These are phyloP conservation scores for Epichloe glyceriae DNA, from an alignment of 2,329 filamentous ascomycete species.

Conservation along the genomic window DNA sequence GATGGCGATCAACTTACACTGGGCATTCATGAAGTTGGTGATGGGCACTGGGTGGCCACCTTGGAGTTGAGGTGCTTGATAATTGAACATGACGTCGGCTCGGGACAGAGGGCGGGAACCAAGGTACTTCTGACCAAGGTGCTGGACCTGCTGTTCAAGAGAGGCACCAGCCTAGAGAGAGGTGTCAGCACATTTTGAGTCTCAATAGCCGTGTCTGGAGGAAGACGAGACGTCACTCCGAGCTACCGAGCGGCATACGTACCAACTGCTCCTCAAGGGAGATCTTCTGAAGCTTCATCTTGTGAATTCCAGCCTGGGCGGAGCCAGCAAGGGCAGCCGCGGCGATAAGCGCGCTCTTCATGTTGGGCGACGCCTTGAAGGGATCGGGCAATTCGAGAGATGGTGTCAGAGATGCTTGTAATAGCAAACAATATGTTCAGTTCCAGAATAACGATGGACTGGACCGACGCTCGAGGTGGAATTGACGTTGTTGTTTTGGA, in stretches of 20 bases:
- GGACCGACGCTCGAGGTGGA: not conserved
- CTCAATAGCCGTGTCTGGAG: slow-evolving; percentile 1
- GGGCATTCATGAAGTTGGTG: slow-evolving; percentile 96
- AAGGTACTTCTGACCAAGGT: slow-evolving; percentile 94
- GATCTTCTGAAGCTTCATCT: slow-evolving; percentile 96
- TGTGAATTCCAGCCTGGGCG: slow-evolving; percentile 78
- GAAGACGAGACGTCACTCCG: not conserved
- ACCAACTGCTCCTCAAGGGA: slow-evolving; percentile 86
- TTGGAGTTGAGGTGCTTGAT: slow-evolving; percentile 52
- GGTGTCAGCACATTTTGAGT: slow-evolving; percentile 2
- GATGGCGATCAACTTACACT: slow-evolving; percentile 53
- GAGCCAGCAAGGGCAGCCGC: slow-evolving; percentile 71
- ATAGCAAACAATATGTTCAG: not conserved
- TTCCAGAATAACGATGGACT: not conserved
- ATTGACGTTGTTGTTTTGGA: not conserved
- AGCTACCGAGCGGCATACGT: slow-evolving; percentile 24
- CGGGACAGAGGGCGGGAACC: slow-evolving; percentile 56
- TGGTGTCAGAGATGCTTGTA: not conserved
- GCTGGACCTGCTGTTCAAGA: slow-evolving; percentile 68
- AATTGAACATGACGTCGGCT: slow-evolving; percentile 66
- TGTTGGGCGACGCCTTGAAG: slow-evolving; percentile 32
- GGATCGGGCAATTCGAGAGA: too few relatives aligned
- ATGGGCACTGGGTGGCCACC: slow-evolving; percentile 72
- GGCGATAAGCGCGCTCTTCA: slow-evolving; percentile 77
- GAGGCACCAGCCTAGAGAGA: slow-evolving; percentile 53